Evolutionary conservation across 2,329 filamentous ascomycete genomes (phyloP).

Genomic region (Trichophyton mentagrophytes): DNA sequence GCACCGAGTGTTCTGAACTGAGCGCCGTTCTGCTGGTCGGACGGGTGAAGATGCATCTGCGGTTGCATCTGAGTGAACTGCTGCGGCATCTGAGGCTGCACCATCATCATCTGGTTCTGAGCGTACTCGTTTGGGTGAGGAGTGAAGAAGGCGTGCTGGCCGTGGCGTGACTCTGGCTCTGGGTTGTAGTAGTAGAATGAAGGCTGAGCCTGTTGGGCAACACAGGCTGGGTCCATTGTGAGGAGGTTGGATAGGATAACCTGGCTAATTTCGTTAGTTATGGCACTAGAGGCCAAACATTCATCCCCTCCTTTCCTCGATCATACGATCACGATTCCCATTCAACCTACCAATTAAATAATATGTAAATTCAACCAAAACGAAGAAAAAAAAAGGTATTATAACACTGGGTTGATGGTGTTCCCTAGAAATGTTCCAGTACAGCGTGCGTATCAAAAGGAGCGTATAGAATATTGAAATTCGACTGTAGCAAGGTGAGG

Average conservation of each 20-base stretch:
- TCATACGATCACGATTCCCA: not conserved
- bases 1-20: conserved; percentile 16
- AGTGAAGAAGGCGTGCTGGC: conserved; percentile 65
- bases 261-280: not conserved
- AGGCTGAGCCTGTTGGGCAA: conserved; percentile 9
- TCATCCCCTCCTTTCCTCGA: not conserved
- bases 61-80: conserved; percentile 13
- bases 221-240: conserved; percentile 8
- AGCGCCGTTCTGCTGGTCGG: conserved; percentile 1
- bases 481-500: not conserved
- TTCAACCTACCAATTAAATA: conserved; percentile 1
- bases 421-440: not conserved
- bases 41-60: conserved; percentile 9
- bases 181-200: conserved; percentile 65
- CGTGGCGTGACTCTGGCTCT: conserved; percentile 57
- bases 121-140: conserved; percentile 43
- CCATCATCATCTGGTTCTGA: conserved; percentile 4
- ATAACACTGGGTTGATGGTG: not conserved
- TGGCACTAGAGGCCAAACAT: not conserved
- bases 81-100: conserved; percentile 16
- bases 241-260: not conserved
- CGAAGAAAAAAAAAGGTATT: not conserved
- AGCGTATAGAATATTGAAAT: not conserved
- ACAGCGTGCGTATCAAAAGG: not conserved
- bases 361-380: not conserved